Evolutionary conservation across 1,139 yeast genomes (phyloP).

Genomic region (Scheffersomyces segobiensis): DNA sequence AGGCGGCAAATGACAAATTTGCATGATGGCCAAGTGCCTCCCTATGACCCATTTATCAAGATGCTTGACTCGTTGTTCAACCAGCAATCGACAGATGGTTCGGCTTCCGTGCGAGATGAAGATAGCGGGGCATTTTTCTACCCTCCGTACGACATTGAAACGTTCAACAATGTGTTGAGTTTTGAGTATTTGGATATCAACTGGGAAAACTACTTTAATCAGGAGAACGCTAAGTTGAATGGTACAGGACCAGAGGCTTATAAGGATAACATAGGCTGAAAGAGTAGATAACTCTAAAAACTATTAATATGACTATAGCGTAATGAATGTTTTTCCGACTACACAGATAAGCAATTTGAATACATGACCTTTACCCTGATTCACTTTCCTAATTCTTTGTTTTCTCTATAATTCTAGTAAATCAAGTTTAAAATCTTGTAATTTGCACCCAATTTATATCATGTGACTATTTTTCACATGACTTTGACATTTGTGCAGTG

Average conservation of each 20-base stretch:
- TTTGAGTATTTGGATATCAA: not conserved
- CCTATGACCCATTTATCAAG: conserved; percentile 1
- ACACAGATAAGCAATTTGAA: too few relatives aligned
- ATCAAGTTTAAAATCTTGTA: too few relatives aligned
- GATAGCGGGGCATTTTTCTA: not conserved
- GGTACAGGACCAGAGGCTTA: not conserved
- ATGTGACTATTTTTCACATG: not conserved
- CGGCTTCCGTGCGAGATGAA: not conserved
- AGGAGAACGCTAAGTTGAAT: not conserved
- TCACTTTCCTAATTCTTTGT: too few relatives aligned
- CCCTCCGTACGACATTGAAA: not conserved
- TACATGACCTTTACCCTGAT: too few relatives aligned
- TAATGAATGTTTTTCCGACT: too few relatives aligned
- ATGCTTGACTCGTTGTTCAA: conserved; percentile 2
- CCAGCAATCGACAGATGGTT: conserved; percentile 1
- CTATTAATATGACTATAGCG: too few relatives aligned
- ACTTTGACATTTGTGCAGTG: not conserved
- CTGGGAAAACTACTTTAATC: not conserved
- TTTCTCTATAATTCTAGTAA: too few relatives aligned
- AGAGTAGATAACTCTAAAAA: not conserved
- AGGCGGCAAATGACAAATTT: not conserved
- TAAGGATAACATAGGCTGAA: not conserved
- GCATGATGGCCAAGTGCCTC: not conserved
- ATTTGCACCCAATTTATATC: not conserved
- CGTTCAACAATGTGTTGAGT: not conserved